These are phyloP conservation scores for Fragilaria crotonensis DNA, from an alignment of 108 stramenopile genomes.

Conservation along the genomic window DNA sequence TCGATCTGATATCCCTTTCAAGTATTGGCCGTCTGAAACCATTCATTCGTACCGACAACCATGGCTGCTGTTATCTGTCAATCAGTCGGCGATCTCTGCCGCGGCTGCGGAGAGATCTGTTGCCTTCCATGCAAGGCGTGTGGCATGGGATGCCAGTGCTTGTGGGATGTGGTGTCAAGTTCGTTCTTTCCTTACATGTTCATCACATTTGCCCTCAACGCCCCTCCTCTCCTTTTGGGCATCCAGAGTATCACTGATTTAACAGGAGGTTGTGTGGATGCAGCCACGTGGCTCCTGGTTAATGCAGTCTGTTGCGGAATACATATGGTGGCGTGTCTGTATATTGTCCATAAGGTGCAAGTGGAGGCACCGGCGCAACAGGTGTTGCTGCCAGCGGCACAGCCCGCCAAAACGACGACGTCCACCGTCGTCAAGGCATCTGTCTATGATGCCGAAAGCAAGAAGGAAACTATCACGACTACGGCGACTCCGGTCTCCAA, in stretches of 20 bases:
- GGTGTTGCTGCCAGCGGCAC: neutral
- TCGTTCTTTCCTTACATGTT: slow-evolving; percentile 59
- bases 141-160: slow-evolving; percentile 21
- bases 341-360: slow-evolving; percentile 37
- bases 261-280: slow-evolving; percentile 12
- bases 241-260: slow-evolving; percentile 2
- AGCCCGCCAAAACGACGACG: slow-evolving; percentile 7
- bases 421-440: slow-evolving; percentile 4
- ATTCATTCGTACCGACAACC: too few species aligned
- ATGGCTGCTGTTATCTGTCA: slow-evolving; percentile 7
- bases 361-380: neutral
- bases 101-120: slow-evolving; percentile 25
- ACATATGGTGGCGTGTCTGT: slow-evolving; percentile 50
- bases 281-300: slow-evolving; percentile 31
- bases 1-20: too few species aligned
- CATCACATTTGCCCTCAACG: slow-evolving; percentile 42
- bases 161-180: slow-evolving; percentile 26
- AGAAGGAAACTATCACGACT: neutral
- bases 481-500: neutral
- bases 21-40: too few species aligned
- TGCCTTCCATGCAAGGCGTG: slow-evolving; percentile 44
- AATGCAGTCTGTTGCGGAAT: slow-evolving; percentile 37
- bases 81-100: slow-evolving; percentile 13
- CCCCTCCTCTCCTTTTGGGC: slow-evolving; percentile 33
- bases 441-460: neutral